Evolutionary conservation across 179 eudicot genomes (phyloP).

Genomic region (Spinacia oleracea): DNA sequence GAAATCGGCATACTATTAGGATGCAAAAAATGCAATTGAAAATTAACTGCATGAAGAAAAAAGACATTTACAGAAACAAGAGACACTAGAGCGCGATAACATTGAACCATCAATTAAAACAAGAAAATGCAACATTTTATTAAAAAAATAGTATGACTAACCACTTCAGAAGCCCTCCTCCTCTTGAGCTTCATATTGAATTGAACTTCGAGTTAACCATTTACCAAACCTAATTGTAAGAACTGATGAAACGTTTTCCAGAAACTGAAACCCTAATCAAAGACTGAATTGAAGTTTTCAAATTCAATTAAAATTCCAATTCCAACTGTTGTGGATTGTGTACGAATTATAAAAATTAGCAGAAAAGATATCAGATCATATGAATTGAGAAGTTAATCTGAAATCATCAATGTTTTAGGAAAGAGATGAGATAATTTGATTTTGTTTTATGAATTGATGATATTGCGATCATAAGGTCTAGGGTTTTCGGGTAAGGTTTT

Average conservation of each 20-base stretch:
- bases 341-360: neutral
- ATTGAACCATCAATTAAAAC: neutral
- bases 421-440: neutral
- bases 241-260: conserved; percentile 19
- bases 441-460: neutral
- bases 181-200: conserved; percentile 73
- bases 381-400: conserved; percentile 1
- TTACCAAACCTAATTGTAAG: conserved; percentile 14
- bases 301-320: conserved; percentile 16
- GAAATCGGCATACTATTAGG: neutral
- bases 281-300: conserved; percentile 2
- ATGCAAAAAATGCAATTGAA: neutral
- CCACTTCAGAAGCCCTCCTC: conserved; percentile 87
- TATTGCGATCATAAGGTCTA: conserved; percentile 23
- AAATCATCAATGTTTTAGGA: neutral
- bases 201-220: conserved; percentile 32
- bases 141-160: conserved; percentile 24
- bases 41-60: neutral
- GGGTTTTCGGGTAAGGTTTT: conserved; percentile 44
- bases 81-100: neutral
- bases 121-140: neutral
- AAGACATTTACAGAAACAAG: neutral
- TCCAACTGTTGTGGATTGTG: neutral
- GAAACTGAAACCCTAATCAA: conserved; percentile 1
- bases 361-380: conserved; percentile 25